phyloP scores from a whole-genome alignment of 306 rosid genomes.

The Bauhinia variegata region DNA sequence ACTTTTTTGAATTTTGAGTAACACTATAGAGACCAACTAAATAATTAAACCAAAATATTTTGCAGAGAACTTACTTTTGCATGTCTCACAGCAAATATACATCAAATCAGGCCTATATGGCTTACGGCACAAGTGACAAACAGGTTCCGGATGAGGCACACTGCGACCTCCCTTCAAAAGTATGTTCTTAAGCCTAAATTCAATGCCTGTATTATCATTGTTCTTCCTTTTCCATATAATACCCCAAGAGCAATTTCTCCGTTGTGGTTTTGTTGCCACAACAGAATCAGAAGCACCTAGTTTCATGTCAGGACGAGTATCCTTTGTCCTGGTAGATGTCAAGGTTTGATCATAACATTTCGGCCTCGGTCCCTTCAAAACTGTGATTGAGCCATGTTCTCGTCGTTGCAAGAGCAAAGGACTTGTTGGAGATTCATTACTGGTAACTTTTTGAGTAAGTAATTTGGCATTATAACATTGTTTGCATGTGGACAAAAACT shows the following conservation, averaged over 20 bases:
- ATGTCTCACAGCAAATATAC: slow-evolving; percentile 80
- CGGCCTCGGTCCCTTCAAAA: slow-evolving; percentile 50
- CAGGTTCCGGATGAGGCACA: slow-evolving; percentile 49
- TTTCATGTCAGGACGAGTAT: slow-evolving; percentile 42
- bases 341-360: slow-evolving; percentile 42
- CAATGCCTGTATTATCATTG: slow-evolving; percentile 44
- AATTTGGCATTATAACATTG: slow-evolving; percentile 63
- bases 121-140: slow-evolving; percentile 73
- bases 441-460: slow-evolving; percentile 52
- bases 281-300: slow-evolving; percentile 51
- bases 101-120: slow-evolving; percentile 74
- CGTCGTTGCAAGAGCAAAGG: slow-evolving; percentile 70
- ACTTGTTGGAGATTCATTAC: slow-evolving; percentile 76
- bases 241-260: slow-evolving; percentile 74
- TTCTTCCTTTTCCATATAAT: slow-evolving; percentile 86
- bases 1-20: too few species aligned
- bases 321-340: slow-evolving; percentile 45
- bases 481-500: slow-evolving; percentile 64
- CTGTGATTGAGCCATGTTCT: slow-evolving; percentile 47
- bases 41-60: too few species aligned
- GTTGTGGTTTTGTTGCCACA: slow-evolving; percentile 49
- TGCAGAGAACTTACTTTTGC: slow-evolving; percentile 74
- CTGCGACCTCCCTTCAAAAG: slow-evolving; percentile 63
- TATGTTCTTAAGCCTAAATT: slow-evolving; percentile 72
- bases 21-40: too few species aligned